Base-by-base conservation (phyloP, 2,329 filamentous ascomycete genomes). In the Scolecobasidium constrictum region DNA sequence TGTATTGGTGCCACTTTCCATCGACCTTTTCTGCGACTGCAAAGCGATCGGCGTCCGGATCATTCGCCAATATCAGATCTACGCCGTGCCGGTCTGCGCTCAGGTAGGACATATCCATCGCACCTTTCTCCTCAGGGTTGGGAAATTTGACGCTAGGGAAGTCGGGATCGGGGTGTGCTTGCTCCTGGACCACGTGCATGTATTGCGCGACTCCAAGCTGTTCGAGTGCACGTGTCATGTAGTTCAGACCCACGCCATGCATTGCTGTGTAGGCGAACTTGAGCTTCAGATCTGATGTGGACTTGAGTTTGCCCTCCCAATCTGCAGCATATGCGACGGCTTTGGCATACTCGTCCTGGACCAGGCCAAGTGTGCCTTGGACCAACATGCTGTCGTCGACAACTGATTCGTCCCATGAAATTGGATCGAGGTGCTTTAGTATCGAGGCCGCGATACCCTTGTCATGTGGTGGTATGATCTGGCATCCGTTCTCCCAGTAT, bases 41-140 rank as follows among this genome's bases (percentile, higher is more conserved):
- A 47, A 81, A 73, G 16, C 77, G 71, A 56, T 81, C 77, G 13
- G 77, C 77, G 53, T 81, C 77, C 1, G 77, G 77, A 49, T 81
- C 77, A 50, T 75, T 78, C 9, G 77, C 77, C 20, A 81, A 58
- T 28, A 81, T 71, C 33, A 81, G 54, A 4, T 57, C 58, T 45
- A 68, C 66, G 15, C 61, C 63, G 15, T 67, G 53, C 39, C 59
- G 56, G 36, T 76, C 67, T 20, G 76, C 77, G 3, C 69, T 69
- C 47, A 66, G 53, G 39, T 77, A 74, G 2, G 77, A 72, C 23
- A 79, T 61, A 50, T 78, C 69, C 11, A 81, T 58, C 3, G 77
- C 75, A 5, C 77, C 77, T 44, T 70, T 69, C 52, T 81, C 77
- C 53, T 81, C 77, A 0, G 77, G 77, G 49, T 81, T 81, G 0